phyloP scores from a whole-genome alignment of 331 rosid genomes.

The Quercus lobata region DNA sequence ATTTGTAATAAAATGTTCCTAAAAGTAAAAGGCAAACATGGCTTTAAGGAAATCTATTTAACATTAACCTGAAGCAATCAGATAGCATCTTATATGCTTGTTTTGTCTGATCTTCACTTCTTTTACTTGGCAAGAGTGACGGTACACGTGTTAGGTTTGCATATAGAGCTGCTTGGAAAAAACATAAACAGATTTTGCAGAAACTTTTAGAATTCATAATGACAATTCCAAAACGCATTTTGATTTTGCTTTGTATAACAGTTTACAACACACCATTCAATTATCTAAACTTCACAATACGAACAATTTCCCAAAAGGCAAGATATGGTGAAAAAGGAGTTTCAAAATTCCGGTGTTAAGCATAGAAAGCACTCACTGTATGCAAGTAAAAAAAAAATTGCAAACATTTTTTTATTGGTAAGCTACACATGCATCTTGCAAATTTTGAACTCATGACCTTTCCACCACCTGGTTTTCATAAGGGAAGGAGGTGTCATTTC shows the following conservation, averaged over 20 bases:
- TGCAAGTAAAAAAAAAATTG: neutral
- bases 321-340: neutral
- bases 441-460: too few species aligned
- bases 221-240: neutral
- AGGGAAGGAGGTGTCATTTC: too few species aligned
- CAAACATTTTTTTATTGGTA: too few species aligned
- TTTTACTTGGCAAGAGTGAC: conserved; percentile 80
- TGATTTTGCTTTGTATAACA: neutral
- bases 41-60: conserved; percentile 15
- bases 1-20: neutral
- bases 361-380: neutral
- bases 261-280: neutral
- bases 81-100: conserved; percentile 80
- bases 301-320: neutral
- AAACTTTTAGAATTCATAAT: neutral
- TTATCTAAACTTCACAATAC: neutral
- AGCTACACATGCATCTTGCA: too few species aligned
- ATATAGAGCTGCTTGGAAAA: conserved; percentile 55
- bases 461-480: too few species aligned
- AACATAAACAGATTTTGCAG: neutral
- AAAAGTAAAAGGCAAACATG: neutral
- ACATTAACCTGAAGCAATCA: conserved; percentile 83
- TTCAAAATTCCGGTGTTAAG: neutral
- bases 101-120: conserved; percentile 70
- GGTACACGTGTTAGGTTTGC: conserved; percentile 77